Base-by-base conservation (phyloP, 176 grass and related monocot genomes). In the Carex cristatella region DNA sequence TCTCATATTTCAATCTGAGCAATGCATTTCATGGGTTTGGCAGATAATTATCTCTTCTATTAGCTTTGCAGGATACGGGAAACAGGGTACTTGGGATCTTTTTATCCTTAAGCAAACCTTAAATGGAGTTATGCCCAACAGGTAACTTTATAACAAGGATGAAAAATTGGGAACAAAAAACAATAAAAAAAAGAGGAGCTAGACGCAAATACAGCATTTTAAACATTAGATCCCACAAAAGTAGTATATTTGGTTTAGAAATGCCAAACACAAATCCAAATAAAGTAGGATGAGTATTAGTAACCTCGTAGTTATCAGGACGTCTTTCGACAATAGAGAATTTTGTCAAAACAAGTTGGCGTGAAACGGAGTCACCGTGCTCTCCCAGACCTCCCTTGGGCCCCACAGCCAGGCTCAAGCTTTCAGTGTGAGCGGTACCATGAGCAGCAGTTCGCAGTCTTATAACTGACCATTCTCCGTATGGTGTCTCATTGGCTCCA, bases 311-410 rank as follows among this genome's bases (percentile, higher is more conserved):
- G 69, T 99, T 94, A 75, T 94, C 90, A 37, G 96, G 96, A 31
- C 93, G 96, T 63, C 96, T 99, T 90, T 99, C 96, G 15, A 93
- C 88, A 27, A 99, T 84, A 83, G 93, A 93, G 85, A 91, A 73
- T 61, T 95, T 88, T 78, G 96, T 99, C 81, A 99, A 89, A 92
- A 99, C 89, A 83, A 99, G 91, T 68, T 95, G 90, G 3, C 96
- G 96, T 83, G 96, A 99, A 81, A 95, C 91, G 48, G 96, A 92
- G 80, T 99, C 96, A 55, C 96, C 96, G 61, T 99, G 93, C 49
- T 95, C 96, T 88, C 96, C 96, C 77, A 99, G 93, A 14, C 96
- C 96, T 83, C 96, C 96, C 88, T 91, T 93, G 77, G 96, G 96
- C 85, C 96, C 96, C 83, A 99, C 72, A 73, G 93, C 88, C 83